These are phyloP conservation scores for Fusarium udum DNA, from an alignment of 2,329 filamentous ascomycete species.

Conservation along the genomic window DNA sequence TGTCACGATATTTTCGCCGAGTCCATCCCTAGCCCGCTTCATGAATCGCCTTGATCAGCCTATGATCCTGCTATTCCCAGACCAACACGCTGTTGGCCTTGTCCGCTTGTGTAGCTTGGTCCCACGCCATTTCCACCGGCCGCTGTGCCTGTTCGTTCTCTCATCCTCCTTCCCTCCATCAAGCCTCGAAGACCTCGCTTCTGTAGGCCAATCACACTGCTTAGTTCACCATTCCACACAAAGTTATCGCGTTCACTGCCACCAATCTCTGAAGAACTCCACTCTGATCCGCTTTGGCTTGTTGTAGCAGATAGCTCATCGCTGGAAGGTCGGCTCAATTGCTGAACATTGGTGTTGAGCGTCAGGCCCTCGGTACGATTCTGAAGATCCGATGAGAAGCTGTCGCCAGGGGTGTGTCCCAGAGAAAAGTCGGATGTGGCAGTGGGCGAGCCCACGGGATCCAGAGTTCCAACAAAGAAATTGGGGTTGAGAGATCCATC, in stretches of 20 bases:
- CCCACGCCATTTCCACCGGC: slow-evolving; percentile 34
- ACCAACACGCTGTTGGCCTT: slow-evolving; percentile 55
- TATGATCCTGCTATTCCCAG: slow-evolving; percentile 63
- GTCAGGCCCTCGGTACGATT: slow-evolving; percentile 53
- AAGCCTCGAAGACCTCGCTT: slow-evolving; percentile 90
- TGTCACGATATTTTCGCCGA: slow-evolving; percentile 30
- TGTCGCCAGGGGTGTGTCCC: slow-evolving; percentile 44
- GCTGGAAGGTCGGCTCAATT: slow-evolving; percentile 52
- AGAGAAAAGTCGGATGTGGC: slow-evolving; percentile 49
- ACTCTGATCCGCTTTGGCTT: slow-evolving; percentile 64
- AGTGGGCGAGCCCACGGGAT: slow-evolving; percentile 51
- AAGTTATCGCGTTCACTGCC: slow-evolving; percentile 59
- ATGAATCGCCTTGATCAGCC: background rate
- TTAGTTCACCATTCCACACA: slow-evolving; percentile 82
- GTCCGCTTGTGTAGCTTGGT: slow-evolving; percentile 27
- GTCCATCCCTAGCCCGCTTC: slow-evolving; percentile 15
- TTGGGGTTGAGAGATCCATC: slow-evolving; percentile 73
- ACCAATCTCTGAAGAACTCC: slow-evolving; percentile 64
- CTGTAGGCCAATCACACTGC: slow-evolving; percentile 92
- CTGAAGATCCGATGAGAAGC: slow-evolving; percentile 45
- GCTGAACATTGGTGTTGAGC: slow-evolving; percentile 58
- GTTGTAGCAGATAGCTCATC: slow-evolving; percentile 61
- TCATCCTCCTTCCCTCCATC: slow-evolving; percentile 91
- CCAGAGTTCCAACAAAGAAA: slow-evolving; percentile 64
- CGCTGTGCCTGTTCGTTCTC: slow-evolving; percentile 72